Conservation (phyloP, 805 yeast species). For the Cyberlindnera lachancei region DNA sequence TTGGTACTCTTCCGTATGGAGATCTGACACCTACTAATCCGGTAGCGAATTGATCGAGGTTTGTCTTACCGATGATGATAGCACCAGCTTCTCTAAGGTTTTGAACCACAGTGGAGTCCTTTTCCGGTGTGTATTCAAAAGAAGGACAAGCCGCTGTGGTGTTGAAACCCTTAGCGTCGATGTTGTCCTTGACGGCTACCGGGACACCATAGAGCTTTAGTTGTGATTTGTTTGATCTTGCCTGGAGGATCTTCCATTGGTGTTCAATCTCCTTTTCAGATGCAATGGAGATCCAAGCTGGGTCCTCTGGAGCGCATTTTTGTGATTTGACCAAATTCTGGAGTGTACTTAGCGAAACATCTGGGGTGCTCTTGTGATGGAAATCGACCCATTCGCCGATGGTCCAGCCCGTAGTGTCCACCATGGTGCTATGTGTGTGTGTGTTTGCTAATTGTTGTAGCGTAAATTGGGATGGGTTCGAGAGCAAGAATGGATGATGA, state of each 20-base stretch:
- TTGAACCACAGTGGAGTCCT: conserved; percentile 70
- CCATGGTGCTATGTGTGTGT: too few relatives aligned
- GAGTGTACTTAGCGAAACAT: conserved; percentile 48
- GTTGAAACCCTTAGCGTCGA: conserved; percentile 71
- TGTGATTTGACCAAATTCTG: conserved; percentile 40
- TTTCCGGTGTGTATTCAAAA: conserved; percentile 56
- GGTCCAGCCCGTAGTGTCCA: conserved; percentile 59
- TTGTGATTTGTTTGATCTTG: conserved; percentile 42
- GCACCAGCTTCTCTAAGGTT: conserved; percentile 87
- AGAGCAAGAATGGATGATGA: not conserved
- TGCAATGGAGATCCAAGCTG: conserved; percentile 89
- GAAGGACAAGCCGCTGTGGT: conserved; percentile 97
- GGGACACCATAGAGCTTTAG: conserved; percentile 90
- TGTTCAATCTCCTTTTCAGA: conserved; percentile 51
- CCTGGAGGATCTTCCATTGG: conserved; percentile 74
- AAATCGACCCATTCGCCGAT: conserved; percentile 67
- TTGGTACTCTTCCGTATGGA: conserved; percentile 87
- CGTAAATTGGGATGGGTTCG: not conserved
- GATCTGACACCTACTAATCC: conserved; percentile 94
- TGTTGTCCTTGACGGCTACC: conserved; percentile 89
- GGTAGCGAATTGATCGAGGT: conserved; percentile 95
- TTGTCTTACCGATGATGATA: conserved; percentile 87
- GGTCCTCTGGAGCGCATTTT: conserved; percentile 44
- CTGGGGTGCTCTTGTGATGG: conserved; percentile 56
- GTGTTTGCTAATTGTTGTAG: not conserved